Percentiles rank a stretch among this genome's conserved stretches.
Evolutionary conservation across 2,329 filamentous ascomycete genomes (phyloP).

Genomic region (Coniochaeta ligniaria): DNA sequence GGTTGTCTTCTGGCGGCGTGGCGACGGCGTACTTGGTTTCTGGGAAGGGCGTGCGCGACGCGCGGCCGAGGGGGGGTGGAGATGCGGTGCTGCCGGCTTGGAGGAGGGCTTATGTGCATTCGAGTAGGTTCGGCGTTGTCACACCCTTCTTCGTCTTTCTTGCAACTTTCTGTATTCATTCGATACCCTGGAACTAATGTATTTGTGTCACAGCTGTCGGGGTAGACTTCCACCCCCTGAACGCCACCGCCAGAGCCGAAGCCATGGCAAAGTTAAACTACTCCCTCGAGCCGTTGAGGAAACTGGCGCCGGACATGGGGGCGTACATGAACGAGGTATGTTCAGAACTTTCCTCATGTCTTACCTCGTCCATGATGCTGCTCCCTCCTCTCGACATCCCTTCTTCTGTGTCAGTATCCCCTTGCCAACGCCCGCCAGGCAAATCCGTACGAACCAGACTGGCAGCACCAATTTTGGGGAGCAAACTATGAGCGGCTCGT

Average conservation of each 20-base stretch:
- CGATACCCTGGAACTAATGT: not conserved
- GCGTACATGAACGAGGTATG: conserved; percentile 19
- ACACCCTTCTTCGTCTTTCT: no score
- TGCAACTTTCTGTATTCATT: no score
- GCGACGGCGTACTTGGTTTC: conserved; percentile 20
- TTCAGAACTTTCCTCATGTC: not conserved
- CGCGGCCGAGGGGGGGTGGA: conserved; percentile 10
- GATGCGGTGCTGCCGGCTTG: conserved; percentile 14
- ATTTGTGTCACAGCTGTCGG: conserved; percentile 5
- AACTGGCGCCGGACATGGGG: conserved; percentile 18
- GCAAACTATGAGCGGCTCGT: conserved; percentile 26
- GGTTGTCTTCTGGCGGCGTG: conserved; percentile 19
- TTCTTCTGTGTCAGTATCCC: no score
- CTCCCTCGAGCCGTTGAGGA: conserved; percentile 12
- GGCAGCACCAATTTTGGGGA: conserved; percentile 19
- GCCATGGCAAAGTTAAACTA: conserved; percentile 5
- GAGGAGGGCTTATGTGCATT: conserved; percentile 12
- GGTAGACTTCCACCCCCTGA: conserved; percentile 8
- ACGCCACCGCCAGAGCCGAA: conserved; percentile 6
- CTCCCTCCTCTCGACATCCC: no score
- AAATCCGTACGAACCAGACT: conserved; percentile 11
- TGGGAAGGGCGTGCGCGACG: conserved; percentile 13
- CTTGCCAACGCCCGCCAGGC: not conserved
- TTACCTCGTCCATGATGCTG: no score
- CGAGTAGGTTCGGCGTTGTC: conserved; percentile 8